Evolutionary conservation across 1,139 yeast species (phyloP).

Genomic region (Sugiyamaella novakii): DNA sequence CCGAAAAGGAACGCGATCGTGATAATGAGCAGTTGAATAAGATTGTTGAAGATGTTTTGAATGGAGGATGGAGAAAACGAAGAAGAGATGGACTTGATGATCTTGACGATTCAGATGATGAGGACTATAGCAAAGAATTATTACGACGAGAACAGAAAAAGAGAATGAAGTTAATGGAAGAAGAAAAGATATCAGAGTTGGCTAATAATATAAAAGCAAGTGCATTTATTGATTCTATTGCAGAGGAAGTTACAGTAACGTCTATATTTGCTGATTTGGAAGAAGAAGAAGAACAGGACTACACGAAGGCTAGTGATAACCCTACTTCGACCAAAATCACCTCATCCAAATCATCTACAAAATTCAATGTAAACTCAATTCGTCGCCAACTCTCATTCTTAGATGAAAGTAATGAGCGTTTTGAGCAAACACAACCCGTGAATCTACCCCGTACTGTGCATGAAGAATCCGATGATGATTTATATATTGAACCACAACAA

Average conservation of each 20-base stretch:
- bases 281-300: neutral
- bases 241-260: conserved; percentile 45
- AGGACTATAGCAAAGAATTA: conserved; percentile 47
- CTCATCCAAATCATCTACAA: conserved; percentile 3
- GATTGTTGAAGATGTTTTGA: conserved; percentile 77
- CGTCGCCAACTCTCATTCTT: conserved; percentile 21
- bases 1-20: conserved; percentile 66
- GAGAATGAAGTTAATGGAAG: conserved; percentile 56
- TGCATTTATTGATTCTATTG: conserved; percentile 74
- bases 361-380: conserved; percentile 6
- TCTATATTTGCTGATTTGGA: conserved; percentile 15
- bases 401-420: conserved; percentile 16
- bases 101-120: conserved; percentile 61
- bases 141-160: conserved; percentile 59
- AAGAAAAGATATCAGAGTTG: conserved; percentile 53
- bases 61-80: conserved; percentile 75
- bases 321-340: conserved; percentile 25
- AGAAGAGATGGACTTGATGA: conserved; percentile 60
- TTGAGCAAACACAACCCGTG: conserved; percentile 14
- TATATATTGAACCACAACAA: conserved; percentile 5
- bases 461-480: conserved; percentile 16
- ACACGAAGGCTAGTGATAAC: conserved; percentile 28
- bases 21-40: conserved; percentile 74
- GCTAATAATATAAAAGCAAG: conserved; percentile 60
- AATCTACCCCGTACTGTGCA: conserved; percentile 4